Evolutionary conservation across 495 filamentous ascomycete genomes (phyloP), one percentile per base, ranked within the genome.

Genomic region (Tuber aestivum): DNA sequence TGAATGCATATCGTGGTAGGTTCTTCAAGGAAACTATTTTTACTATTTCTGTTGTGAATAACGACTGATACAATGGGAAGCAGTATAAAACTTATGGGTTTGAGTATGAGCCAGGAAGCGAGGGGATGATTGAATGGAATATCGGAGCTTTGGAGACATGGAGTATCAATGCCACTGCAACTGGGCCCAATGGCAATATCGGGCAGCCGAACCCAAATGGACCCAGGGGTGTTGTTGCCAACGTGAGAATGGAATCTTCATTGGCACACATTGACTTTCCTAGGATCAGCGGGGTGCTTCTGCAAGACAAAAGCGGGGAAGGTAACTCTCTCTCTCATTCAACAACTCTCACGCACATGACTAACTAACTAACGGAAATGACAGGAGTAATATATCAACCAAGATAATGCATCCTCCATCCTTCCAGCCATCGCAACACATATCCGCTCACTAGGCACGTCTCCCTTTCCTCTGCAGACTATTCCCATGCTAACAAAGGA

Each of bases 51-150:
- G 90, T 89, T 83, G 85, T 94, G 41, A 93, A 93, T 83, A 89
- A 90, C 74, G 84, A 89, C 71, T 94, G 92, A 92, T 94, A 93
- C 83, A 88, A 93, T 82, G 91, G 90, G 27, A 89, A 90, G n/a
- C 85, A 85, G 68, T 94, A 93, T 81, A 91, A 93, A 78, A 89
- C 84, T 3, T 94, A 90, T 84, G 87, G 88, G n/a, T 91, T 92
- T 75, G 91, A 94, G 75, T 94, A 94, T 84, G 85, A 85, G 0
- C 91, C 91, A 10, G 92, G 92, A 0, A 83, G 83, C 7, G 79
- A 83, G n/a, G 90, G 92, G 6, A 85, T 87, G 48, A 87, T 93
- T 14, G 89, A 87, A 21, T 94, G 91, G 91, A 90, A 88, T 76
- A 87, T 94, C 71, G 91, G 90, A 23, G 85, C 88, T 48, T 85